Percentiles rank a stretch among this genome's conserved stretches.
These are phyloP conservation scores for Prunella vulgaris DNA, from an alignment of 257 asterid species.

Conservation along the genomic window DNA sequence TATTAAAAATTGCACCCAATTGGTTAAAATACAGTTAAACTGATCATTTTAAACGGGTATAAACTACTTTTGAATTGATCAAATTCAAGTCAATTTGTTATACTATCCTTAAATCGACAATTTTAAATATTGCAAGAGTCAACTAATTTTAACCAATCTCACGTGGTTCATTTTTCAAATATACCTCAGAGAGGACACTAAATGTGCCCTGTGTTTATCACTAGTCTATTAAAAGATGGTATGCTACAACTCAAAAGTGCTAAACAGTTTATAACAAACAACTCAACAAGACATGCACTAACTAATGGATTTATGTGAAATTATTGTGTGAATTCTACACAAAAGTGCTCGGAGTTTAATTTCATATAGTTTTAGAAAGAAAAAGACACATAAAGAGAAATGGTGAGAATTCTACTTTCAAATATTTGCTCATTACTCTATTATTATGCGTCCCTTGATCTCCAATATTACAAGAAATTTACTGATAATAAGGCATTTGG, in stretches of 20 bases:
- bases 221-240: not conserved
- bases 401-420: not conserved
- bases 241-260: not conserved
- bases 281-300: not conserved
- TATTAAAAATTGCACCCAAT: not conserved
- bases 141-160: not conserved
- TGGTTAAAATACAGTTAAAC: not conserved
- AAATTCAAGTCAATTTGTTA: not conserved
- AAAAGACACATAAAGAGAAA: too few species aligned
- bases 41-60: not conserved
- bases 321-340: not conserved
- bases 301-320: not conserved
- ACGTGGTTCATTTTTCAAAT: not conserved
- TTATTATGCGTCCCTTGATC: too few species aligned
- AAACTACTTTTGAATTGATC: not conserved
- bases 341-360: not conserved
- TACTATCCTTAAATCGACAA: not conserved
- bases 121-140: not conserved
- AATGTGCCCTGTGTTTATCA: not conserved
- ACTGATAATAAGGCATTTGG: not conserved
- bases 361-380: too few species aligned
- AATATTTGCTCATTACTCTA: too few species aligned
- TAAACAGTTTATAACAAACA: not conserved
- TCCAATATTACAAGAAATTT: not conserved
- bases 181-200: not conserved